Percentiles rank a stretch among this genome's conserved stretches.
Conservation (phyloP, 768 basidiomycete species). For the Tulasnella sp. region DNA sequence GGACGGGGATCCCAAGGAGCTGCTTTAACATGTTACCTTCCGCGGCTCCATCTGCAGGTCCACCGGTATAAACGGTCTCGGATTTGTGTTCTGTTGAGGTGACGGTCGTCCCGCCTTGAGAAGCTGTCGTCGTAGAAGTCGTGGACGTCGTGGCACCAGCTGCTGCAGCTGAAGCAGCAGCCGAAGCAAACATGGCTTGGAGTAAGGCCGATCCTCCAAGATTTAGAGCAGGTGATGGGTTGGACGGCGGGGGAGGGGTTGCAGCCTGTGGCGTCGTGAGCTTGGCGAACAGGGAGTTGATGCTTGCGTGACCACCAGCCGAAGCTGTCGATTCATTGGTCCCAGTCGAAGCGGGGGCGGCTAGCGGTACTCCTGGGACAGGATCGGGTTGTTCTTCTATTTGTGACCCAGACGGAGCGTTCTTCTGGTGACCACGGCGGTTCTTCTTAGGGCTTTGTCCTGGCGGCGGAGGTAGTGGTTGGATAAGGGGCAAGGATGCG, state of each 20-base stretch:
- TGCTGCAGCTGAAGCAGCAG: conserved; percentile 17
- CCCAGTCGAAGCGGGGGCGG: background rate
- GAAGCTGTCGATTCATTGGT: background rate
- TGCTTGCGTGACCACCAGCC: background rate
- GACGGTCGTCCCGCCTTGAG: background rate
- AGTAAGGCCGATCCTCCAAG: conserved; percentile 58
- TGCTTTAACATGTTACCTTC: conserved; percentile 25
- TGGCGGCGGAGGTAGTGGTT: conserved; percentile 17
- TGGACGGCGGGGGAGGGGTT: conserved; percentile 35
- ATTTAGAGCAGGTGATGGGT: conserved; percentile 36
- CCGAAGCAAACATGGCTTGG: conserved; percentile 72
- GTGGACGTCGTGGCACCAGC: conserved; percentile 7
- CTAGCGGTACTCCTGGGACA: background rate
- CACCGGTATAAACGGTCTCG: background rate
- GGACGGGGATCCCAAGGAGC: conserved; percentile 14
- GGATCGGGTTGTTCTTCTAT: background rate
- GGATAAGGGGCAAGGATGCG: conserved; percentile 14
- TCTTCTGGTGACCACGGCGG: conserved; percentile 8
- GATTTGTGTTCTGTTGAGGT: conserved; percentile 14
- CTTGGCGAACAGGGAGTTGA: conserved; percentile 45
- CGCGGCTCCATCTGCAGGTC: background rate
- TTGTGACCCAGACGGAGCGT: background rate
- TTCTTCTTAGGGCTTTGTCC: conserved; percentile 24
- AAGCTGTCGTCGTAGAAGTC: conserved; percentile 7
- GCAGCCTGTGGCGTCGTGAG: conserved; percentile 40